Evolutionary conservation across 225 moss, liverwort and hornwort species (phyloP), one percentile per base, ranked within the genome.

Genomic region (Rhytidiadelphus loreus): DNA sequence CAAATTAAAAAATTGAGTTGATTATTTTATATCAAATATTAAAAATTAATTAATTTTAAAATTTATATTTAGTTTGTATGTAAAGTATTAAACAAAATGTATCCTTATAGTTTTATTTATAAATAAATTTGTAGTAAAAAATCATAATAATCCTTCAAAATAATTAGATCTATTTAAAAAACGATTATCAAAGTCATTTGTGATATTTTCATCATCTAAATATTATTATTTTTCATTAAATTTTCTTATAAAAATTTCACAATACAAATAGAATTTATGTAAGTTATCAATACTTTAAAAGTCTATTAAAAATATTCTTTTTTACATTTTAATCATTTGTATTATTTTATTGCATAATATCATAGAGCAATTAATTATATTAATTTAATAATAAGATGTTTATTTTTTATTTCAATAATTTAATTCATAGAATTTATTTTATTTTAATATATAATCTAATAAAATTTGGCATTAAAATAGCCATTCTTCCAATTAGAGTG

Each of bases 31-130:
- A 73, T 29, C 4, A 30, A 73, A 1, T 30, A 30, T 46, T 6
- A 29, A 17, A 0, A 29, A 46, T 0, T 46, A 29, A 29, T 28
- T 17, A 5, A 72, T 29, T 20, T 3, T 16, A 44, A 41, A 41
- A 41, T 4, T 5, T 10, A 3, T 4, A 16, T 9, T 16, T 43
- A 15, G 0, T 71, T 43, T 72, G 1, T 17, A 29, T 73, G 2
- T 29, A 17, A 18, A 44, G 0, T 29, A 29, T 18, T 28, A 16
- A 73, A 48, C 1, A 18, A 29, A 28, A 30, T 48, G 3, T 17
- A 46, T 30, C 17, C 0, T 29, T 48, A 74, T 32, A 18, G 7
- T 74, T 30, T 74, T 29, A 30, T 18, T 50, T 32, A 50, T 48
- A 48, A 30, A 19, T 48, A 32, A 32, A 7, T 20, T 41, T 33